Conservation (phyloP, 164 flowering plant species). For the Houttuynia cordata region DNA sequence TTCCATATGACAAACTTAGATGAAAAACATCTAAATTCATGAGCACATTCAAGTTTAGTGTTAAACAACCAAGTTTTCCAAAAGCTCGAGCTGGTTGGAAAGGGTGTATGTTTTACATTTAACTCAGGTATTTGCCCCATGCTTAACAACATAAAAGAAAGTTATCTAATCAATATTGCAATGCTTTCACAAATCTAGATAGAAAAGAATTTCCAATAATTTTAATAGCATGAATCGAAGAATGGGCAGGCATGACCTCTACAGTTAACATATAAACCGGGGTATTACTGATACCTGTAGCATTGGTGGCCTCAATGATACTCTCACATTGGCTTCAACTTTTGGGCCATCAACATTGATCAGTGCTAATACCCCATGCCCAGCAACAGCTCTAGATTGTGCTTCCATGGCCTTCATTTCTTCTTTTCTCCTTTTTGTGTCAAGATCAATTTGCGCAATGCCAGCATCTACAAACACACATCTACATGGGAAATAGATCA, state of each 20-base stretch:
- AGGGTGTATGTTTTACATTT: too few species aligned
- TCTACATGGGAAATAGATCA: conserved; percentile 20
- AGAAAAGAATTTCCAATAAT: not conserved
- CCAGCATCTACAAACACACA: conserved; percentile 99
- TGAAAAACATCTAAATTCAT: too few species aligned
- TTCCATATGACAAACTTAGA: too few species aligned
- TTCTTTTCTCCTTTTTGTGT: conserved; percentile 78
- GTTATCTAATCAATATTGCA: too few species aligned
- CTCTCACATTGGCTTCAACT: conserved; percentile 52
- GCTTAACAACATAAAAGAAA: too few species aligned
- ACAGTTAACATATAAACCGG: not conserved
- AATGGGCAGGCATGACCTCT: too few species aligned
- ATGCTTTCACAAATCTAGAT: too few species aligned
- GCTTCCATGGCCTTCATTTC: conserved; percentile 69
- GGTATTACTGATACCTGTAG: conserved; percentile 47
- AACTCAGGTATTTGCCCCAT: too few species aligned
- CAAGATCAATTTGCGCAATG: conserved; percentile 76
- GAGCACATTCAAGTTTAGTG: too few species aligned
- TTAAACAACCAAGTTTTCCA: too few species aligned
- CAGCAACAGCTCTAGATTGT: conserved; percentile 73
- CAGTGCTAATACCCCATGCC: conserved; percentile 93
- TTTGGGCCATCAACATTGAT: conserved; percentile 78
- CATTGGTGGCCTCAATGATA: conserved; percentile 83
- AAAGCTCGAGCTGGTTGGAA: too few species aligned
- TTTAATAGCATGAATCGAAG: not conserved